Evolutionary conservation across 768 basidiomycete species (phyloP), one percentile per base, ranked within the genome.

Genomic region (Suillus occidentalis): DNA sequence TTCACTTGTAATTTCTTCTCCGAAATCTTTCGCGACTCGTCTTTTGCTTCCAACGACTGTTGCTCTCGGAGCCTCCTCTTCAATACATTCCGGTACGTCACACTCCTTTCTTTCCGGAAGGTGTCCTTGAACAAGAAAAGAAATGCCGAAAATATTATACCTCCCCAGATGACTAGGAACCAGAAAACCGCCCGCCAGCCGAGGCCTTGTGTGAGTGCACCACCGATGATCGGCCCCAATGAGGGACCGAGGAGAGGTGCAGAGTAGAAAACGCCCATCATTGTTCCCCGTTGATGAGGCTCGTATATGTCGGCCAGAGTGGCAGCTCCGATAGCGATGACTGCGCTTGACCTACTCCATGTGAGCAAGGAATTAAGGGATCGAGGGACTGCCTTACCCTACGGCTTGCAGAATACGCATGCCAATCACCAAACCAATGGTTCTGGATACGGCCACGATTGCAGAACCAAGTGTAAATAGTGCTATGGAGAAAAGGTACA

Each of bases 111-210:
- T 67, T 83, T 82, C 28, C 94, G 84, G 77, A 91, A 96, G 0
- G 90, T 94, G 71, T 97, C 94, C 65, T 85, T 85, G 80, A 95
- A 92, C 72, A 88, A 80, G 20, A 88, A 70, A 31, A 88, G 62
- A 73, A 93, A 89, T 22, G 79, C 74, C 39, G 87, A n/a, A 62
- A 85, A 79, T 53, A 83, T 84, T 16, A 81, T 39, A 2, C 86
- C 86, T 10, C 84, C 84, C 62, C 88, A 79, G 37, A 89, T 87
- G 3, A 87, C 79, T 42, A 92, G 81, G 73, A 94, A 93, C 85
- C 91, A 96, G 76, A 96, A 94, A 1, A 91, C 87, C 1, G 89
- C 87, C 43, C 95, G 85, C 95, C 95, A 97, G 61, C 80, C 83
- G 73, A 88, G 87, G 0, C 81, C 84, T 61, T 87, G 81, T 0